Conservation (phyloP, 75 land plant species). For the Gnetum montanum region DNA sequence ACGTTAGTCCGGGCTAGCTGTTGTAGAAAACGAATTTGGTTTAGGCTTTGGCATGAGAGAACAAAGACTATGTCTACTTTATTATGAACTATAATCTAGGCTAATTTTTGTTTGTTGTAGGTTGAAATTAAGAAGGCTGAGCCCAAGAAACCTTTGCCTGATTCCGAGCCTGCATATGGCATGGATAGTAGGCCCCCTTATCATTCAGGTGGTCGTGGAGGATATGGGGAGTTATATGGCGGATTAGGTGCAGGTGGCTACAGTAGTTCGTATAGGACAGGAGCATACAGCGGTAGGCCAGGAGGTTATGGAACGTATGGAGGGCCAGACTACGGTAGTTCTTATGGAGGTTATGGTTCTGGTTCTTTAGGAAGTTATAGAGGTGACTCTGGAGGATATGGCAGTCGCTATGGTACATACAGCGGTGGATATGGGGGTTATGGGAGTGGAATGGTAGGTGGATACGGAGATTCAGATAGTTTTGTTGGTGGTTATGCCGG, state of each 20-base stretch:
- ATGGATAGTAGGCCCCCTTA: slow-evolving; percentile 47
- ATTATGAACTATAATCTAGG: slow-evolving; percentile 28
- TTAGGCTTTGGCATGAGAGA: no score
- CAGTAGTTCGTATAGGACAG: slow-evolving; percentile 43
- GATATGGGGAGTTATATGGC: slow-evolving; percentile 47
- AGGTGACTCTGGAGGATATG: slow-evolving; percentile 55
- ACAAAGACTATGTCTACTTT: no score
- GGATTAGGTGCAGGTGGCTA: slow-evolving; percentile 37
- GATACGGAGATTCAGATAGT: slow-evolving; percentile 32
- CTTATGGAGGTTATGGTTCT: slow-evolving; percentile 44
- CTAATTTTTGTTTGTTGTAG: slow-evolving; percentile 62
- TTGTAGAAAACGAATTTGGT: no score
- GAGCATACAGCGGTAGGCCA: slow-evolving; percentile 44
- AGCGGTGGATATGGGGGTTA: slow-evolving; percentile 54
- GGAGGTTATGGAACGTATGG: slow-evolving; percentile 55
- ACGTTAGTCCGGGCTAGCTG: no score
- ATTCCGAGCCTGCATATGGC: slow-evolving; percentile 43
- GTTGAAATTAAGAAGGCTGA: slow-evolving; percentile 99
- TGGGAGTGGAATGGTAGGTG: slow-evolving; percentile 28
- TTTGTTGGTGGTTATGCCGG: slow-evolving; percentile 48
- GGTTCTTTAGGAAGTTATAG: slow-evolving; percentile 59
- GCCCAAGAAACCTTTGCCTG: slow-evolving; percentile 76
- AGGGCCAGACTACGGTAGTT: slow-evolving; percentile 46
- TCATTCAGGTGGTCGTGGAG: slow-evolving; percentile 21
- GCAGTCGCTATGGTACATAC: slow-evolving; percentile 66